Conservation (phyloP, 805 yeast genomes). For the Wickerhamomyces hampshirensis region DNA sequence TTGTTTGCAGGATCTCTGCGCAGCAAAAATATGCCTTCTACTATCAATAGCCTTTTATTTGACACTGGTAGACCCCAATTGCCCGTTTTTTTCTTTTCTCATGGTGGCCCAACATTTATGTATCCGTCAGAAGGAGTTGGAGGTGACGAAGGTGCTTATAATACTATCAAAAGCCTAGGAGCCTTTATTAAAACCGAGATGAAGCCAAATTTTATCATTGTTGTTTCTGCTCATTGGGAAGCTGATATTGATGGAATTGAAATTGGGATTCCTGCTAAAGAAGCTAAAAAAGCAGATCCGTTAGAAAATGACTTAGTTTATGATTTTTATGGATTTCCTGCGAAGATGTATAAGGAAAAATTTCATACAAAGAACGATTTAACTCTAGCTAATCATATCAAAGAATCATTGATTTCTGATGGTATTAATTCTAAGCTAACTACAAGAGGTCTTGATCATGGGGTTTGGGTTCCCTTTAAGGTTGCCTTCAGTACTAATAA, state of each 20-base stretch:
- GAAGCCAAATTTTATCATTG: conserved; percentile 62
- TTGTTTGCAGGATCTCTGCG: neutral
- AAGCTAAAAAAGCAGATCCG: too few relatives aligned
- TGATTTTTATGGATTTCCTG: conserved; percentile 74
- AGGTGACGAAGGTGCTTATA: conserved; percentile 57
- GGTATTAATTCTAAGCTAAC: conserved; percentile 44
- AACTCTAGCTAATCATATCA: conserved; percentile 40
- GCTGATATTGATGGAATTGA: conserved; percentile 40
- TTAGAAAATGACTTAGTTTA: conserved; percentile 57
- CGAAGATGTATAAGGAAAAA: conserved; percentile 53
- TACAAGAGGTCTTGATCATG: conserved; percentile 75
- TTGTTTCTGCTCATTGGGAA: conserved; percentile 81
- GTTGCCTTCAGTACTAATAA: conserved; percentile 44
- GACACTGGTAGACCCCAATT: conserved; percentile 21
- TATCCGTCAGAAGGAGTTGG: conserved; percentile 45
- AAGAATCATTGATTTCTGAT: conserved; percentile 31
- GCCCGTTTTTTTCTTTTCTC: conserved; percentile 70
- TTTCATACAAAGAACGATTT: conserved; percentile 49
- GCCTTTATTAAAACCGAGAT: conserved; percentile 38
- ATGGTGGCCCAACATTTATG: conserved; percentile 81
- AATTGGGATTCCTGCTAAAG: conserved; percentile 48
- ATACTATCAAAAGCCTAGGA: conserved; percentile 46
- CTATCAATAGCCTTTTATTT: conserved; percentile 9
- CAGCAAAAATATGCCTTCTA: too few relatives aligned
- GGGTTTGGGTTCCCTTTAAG: conserved; percentile 76